Conservation (phyloP, 495 filamentous ascomycete genomes). For the Penicillium desertorum region DNA sequence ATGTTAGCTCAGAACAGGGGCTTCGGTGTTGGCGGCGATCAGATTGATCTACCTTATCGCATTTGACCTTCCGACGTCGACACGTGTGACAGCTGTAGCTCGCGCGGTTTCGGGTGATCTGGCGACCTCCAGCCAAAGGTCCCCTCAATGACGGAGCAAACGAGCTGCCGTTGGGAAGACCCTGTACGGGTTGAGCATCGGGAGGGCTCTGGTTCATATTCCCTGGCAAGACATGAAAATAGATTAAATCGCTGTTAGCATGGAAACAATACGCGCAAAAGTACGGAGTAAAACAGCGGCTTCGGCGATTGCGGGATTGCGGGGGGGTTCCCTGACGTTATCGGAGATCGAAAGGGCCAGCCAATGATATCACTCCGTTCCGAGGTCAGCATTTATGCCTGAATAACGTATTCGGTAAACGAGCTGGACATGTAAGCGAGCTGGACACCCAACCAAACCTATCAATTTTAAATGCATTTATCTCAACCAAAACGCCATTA, state of each 20-base stretch:
- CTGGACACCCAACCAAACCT: no score
- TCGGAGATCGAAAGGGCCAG: not conserved
- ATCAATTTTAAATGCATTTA: no score
- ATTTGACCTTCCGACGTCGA: constrained; percentile 50
- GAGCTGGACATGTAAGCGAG: no score
- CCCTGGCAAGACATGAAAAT: constrained; percentile 3
- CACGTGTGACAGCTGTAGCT: constrained; percentile 53
- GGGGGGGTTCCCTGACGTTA: constrained; percentile 8
- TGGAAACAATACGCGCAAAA: not conserved
- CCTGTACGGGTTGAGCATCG: constrained; percentile 7
- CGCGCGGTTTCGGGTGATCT: constrained; percentile 50
- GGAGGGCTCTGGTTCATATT: constrained; percentile 21
- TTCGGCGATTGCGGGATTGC: not conserved
- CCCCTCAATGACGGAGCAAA: constrained; percentile 16
- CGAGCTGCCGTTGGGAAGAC: constrained; percentile 1
- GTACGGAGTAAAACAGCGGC: no score
- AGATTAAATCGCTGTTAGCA: not conserved
- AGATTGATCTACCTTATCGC: constrained; percentile 39
- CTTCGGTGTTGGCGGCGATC: no score
- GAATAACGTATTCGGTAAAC: no score
- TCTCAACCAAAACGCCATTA: no score
- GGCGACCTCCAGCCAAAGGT: constrained; percentile 33
- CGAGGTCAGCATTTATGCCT: not conserved
- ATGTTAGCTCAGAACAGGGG: not conserved
- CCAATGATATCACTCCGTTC: constrained; percentile 1